Percentiles rank a stretch among this genome's conserved stretches.
Conservation (phyloP, 768 basidiomycete genomes). For the Kwoniella dejecticola region DNA sequence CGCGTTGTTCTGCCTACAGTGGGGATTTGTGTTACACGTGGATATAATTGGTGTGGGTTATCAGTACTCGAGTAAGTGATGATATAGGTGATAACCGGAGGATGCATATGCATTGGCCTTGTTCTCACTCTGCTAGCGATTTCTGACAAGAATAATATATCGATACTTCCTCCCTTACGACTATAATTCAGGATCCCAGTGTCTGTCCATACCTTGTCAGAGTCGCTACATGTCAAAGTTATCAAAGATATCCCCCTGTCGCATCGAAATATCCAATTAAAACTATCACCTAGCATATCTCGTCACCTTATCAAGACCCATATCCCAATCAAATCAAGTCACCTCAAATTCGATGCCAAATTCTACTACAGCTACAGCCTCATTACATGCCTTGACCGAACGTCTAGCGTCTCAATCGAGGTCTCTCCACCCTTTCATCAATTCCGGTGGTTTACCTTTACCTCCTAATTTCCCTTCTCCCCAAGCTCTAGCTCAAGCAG, state of each 20-base stretch:
- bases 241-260: background rate
- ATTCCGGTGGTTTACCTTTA: background rate
- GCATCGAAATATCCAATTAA: too few relatives aligned
- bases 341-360: constrained; percentile 21
- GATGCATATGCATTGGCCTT: too few relatives aligned
- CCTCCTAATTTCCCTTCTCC: constrained; percentile 32
- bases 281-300: too few relatives aligned
- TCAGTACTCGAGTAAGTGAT: background rate
- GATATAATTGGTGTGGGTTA: background rate
- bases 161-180: too few relatives aligned
- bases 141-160: too few relatives aligned
- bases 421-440: constrained; percentile 33
- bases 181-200: background rate
- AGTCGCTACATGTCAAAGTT: background rate
- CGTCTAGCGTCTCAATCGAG: constrained; percentile 46
- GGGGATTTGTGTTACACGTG: background rate
- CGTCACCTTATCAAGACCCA: too few relatives aligned
- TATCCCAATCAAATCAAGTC: background rate
- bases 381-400: constrained; percentile 47
- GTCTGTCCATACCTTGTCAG: background rate
- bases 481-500: constrained; percentile 39
- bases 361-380: constrained; percentile 33
- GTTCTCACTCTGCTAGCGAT: too few relatives aligned
- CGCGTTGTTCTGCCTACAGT: background rate
- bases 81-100: too few relatives aligned